Evolutionary conservation across 2,329 filamentous ascomycete species (phyloP).

Genomic region (Epichloe coenophiala): DNA sequence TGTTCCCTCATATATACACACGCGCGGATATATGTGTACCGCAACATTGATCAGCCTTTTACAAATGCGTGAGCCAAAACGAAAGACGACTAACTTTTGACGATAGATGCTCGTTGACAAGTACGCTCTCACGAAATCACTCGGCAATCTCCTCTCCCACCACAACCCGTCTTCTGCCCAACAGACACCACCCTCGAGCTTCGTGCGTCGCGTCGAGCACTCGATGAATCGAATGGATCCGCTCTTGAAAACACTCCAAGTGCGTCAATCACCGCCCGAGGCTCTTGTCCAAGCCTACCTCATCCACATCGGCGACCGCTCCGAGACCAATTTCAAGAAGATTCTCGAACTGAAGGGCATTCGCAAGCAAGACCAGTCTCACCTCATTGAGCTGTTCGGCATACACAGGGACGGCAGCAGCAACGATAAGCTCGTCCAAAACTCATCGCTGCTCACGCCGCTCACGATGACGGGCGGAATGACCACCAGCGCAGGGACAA

Average conservation of each 20-base stretch:
- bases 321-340: conserved; percentile 90
- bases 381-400: conserved; percentile 73
- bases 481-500: conserved; percentile 25
- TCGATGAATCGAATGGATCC: conserved; percentile 81
- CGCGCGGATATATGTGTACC: too few relatives aligned
- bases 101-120: conserved; percentile 84
- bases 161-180: conserved; percentile 33
- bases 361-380: conserved; percentile 65
- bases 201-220: conserved; percentile 73
- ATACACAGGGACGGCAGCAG: conserved; percentile 65
- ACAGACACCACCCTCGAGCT: conserved; percentile 40
- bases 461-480: conserved; percentile 37
- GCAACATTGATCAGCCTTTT: neutral
- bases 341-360: conserved; percentile 93
- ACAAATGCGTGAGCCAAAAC: neutral
- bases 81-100: neutral
- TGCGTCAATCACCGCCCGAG: conserved; percentile 80
- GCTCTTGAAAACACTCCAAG: conserved; percentile 90
- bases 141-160: conserved; percentile 56
- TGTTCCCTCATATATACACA: neutral
- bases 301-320: conserved; percentile 89
- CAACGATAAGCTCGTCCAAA: conserved; percentile 56
- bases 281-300: conserved; percentile 93
- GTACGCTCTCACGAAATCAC: conserved; percentile 72
- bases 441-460: conserved; percentile 56